Base-by-base conservation (phyloP, 768 basidiomycete genomes). In the Hygrophorus russula region DNA sequence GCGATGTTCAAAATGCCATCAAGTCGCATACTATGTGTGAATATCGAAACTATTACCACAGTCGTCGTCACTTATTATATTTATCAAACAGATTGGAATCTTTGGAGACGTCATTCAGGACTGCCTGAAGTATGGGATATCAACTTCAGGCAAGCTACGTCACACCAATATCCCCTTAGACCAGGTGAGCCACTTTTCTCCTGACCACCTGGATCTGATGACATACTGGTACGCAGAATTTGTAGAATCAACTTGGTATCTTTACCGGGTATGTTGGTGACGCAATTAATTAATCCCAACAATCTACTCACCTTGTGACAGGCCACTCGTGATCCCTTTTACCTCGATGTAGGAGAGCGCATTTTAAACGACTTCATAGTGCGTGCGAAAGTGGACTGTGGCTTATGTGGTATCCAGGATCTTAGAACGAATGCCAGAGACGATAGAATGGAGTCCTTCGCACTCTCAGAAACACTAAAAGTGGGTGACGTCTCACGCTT, bases 401-500 rank as follows among this genome's bases (percentile, higher is more conserved):
- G 94, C 1, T 68, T 98, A 36, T 73, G 84, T 4, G 81, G 87
- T 6, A 79, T 98, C 45, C 68, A 71, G 50, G 85, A 96, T 60
- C 71, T 97, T 2, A 69, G 81, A 33, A 78, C 69, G 24, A 85
- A 88, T 51, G 68, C 78, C 52, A 76, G 75, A 13, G 90, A 93
- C 49, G 90, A 98, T 54, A 76, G 94, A 47, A 98, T 98, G 96
- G 96, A 98, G 60, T 90, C 86, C 4, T 99, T 98, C 59, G 78
- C 78, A n/a, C 69, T 97, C 27, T 91, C 88, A 2, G 93, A 94
- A 63, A 91, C 91, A 0, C 64, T 96, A 37, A 94, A 93, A 72
- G 90, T 82, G 46, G 27, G 60, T 32, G 12, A 19, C 18, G 28
- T 29, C 10, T 2, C 41, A 47, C 5, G n/a, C 10, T n/a, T 17